Conservation (phyloP, 371 early-diverging fungal species). For the Mucor velutinosus region DNA sequence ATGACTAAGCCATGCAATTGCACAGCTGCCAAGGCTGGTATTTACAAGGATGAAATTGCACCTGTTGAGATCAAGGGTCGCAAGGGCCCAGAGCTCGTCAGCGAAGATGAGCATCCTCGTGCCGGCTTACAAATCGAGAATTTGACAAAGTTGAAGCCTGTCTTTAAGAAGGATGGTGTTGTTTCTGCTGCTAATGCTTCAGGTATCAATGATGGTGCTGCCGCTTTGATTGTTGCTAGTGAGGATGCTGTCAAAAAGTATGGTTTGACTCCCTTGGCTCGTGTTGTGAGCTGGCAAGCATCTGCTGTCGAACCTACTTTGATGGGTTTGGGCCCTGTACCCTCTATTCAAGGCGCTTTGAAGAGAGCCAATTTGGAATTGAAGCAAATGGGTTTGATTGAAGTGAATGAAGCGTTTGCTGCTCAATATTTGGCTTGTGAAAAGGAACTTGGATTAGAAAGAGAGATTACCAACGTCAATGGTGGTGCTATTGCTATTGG, state of each 20-base stretch:
- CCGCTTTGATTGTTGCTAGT: constrained; percentile 86
- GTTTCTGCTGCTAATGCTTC: constrained; percentile 97
- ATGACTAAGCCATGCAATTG: background rate
- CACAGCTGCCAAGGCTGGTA: constrained; percentile 58
- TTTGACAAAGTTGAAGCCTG: constrained; percentile 80
- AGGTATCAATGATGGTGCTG: constrained; percentile 97
- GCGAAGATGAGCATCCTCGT: constrained; percentile 92
- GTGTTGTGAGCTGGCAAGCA: constrained; percentile 85
- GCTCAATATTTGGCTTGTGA: constrained; percentile 91
- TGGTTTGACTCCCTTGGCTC: constrained; percentile 81
- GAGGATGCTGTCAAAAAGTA: constrained; percentile 85
- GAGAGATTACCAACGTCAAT: constrained; percentile 79
- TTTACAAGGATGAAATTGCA: constrained; percentile 82
- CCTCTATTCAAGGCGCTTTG: constrained; percentile 88
- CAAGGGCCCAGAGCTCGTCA: constrained; percentile 67
- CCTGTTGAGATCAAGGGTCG: constrained; percentile 86
- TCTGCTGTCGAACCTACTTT: constrained; percentile 84
- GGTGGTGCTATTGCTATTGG: constrained; percentile 98
- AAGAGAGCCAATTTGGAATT: constrained; percentile 78
- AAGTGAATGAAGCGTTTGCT: constrained; percentile 99
- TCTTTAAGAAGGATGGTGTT: constrained; percentile 90
- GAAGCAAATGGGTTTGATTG: constrained; percentile 88
- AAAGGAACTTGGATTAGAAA: constrained; percentile 85
- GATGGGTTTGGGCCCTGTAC: constrained; percentile 95
- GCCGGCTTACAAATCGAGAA: constrained; percentile 79